Evolutionary conservation across 495 filamentous ascomycete genomes (phyloP).

Genomic region (Podospora australis): DNA sequence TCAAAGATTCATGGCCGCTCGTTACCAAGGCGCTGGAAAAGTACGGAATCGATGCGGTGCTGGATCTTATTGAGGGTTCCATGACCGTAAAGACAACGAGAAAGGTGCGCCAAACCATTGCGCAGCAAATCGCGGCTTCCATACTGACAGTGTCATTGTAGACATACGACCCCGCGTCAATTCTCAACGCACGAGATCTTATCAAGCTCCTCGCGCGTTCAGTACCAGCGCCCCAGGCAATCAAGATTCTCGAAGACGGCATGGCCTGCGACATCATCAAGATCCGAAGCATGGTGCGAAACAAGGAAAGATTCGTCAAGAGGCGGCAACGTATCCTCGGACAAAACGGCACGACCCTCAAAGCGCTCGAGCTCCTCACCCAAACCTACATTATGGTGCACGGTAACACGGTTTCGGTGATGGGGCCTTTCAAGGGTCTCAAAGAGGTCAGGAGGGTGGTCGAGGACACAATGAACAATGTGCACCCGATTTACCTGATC

Average conservation of each 20-base stretch:
- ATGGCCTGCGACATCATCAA: slow-evolving; percentile 91
- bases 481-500: slow-evolving; percentile 65
- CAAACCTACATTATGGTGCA: slow-evolving; percentile 92
- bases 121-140: not conserved
- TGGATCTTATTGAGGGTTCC: slow-evolving; percentile 91
- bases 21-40: slow-evolving; percentile 75
- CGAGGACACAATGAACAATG: slow-evolving; percentile 94
- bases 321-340: slow-evolving; percentile 87
- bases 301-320: slow-evolving; percentile 97
- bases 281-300: slow-evolving; percentile 77
- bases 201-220: slow-evolving; percentile 88
- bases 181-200: slow-evolving; percentile 89
- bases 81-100: slow-evolving; percentile 95
- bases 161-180: slow-evolving; percentile 89
- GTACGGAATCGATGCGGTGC: slow-evolving; percentile 73
- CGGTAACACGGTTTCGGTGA: slow-evolving; percentile 88
- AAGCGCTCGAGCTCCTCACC: slow-evolving; percentile 93
- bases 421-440: slow-evolving; percentile 86
- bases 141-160: slow-evolving; percentile 26
- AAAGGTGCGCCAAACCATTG: slow-evolving; percentile 14
- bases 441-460: slow-evolving; percentile 89
- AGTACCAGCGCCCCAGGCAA: slow-evolving; percentile 85
- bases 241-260: slow-evolving; percentile 91
- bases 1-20: slow-evolving; percentile 85
- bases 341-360: slow-evolving; percentile 49